Percentiles rank a stretch among this genome's conserved stretches.
These are phyloP conservation scores for Digitaria exilis DNA, from an alignment of 202 grass and related monocot genomes.

Conservation along the genomic window DNA sequence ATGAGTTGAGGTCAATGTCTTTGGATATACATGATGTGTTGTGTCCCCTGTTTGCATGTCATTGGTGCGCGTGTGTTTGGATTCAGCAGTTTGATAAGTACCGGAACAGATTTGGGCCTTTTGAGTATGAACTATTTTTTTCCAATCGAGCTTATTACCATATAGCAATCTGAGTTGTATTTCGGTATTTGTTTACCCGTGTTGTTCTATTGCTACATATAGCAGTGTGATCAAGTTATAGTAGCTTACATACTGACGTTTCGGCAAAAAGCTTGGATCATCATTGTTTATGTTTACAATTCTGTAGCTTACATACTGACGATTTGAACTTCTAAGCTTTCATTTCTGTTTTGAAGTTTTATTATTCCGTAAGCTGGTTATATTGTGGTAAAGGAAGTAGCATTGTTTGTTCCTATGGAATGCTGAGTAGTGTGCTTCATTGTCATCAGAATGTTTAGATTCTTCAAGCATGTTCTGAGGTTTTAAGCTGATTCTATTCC, in stretches of 20 bases:
- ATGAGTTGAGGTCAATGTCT: slow-evolving; percentile 17
- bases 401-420: slow-evolving; percentile 4
- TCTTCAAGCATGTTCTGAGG: background rate
- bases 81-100: slow-evolving; percentile 3
- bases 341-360: background rate
- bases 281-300: background rate
- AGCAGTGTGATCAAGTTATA: background rate
- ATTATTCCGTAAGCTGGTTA: slow-evolving; percentile 1
- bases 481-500: background rate
- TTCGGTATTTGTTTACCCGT: background rate
- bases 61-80: background rate
- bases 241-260: background rate
- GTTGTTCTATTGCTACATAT: slow-evolving; percentile 1
- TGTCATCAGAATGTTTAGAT: background rate
- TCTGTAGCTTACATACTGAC: slow-evolving; percentile 7
- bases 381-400: background rate
- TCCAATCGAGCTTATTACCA: background rate
- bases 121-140: background rate
- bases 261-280: background rate
- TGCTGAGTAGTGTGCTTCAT: background rate
- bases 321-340: background rate
- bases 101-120: background rate
- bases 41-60: background rate
- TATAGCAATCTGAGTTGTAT: background rate
- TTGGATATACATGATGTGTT: background rate